Evolutionary conservation across 345 rosid species (phyloP), one percentile per base, ranked within the genome.

Genomic region (Eucalyptus sp.): DNA sequence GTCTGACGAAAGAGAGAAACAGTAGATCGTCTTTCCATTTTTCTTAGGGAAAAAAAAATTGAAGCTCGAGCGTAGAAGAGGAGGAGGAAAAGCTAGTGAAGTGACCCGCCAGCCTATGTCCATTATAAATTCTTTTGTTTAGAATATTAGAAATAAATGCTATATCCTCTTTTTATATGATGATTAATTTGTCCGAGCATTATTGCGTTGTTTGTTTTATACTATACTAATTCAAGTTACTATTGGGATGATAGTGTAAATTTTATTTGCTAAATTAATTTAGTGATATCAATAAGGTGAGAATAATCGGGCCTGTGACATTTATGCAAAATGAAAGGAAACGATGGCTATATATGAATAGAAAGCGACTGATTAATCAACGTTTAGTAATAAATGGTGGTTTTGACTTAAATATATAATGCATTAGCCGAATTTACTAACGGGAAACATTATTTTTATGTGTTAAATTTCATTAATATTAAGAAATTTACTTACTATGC

Each of bases 1-100:
- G 99, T 95, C 79, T 94, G 93, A 95, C n/a, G 50, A 50, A 11
- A 52, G 56, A 31, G 41, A 76, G 27, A 71, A 76, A 20, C 83
- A 20, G 24, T 10, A 76, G 27, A 60, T 58, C 49, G 8, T 58
- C 7, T 87, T n/a, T 58, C 49, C n/a, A 17, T 37, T 86, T 86
- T 87, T 29, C 80, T 17, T 20, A 20, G 84, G 48, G 29, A 41
- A 41, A 18, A 20, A 20, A 41, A 33, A 33, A 0, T 37, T 1
- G 14, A 76, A 76, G 84, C 84, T 76, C 18, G 25, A 51, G 87
- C 22, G 5, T 14, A 4, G 64, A 51, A 51, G 48, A 33, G 46
- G 16, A 86, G 64, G 43, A 86, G 58, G 18, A 48, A 46, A 86
- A 51, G 9, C 29, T 20, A 50, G 16, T 20, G 62, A 46, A 86